Evolutionary conservation across 2,329 filamentous ascomycete genomes (phyloP), one percentile per base, ranked within the genome.

Genomic region (Penicillium crustosum): DNA sequence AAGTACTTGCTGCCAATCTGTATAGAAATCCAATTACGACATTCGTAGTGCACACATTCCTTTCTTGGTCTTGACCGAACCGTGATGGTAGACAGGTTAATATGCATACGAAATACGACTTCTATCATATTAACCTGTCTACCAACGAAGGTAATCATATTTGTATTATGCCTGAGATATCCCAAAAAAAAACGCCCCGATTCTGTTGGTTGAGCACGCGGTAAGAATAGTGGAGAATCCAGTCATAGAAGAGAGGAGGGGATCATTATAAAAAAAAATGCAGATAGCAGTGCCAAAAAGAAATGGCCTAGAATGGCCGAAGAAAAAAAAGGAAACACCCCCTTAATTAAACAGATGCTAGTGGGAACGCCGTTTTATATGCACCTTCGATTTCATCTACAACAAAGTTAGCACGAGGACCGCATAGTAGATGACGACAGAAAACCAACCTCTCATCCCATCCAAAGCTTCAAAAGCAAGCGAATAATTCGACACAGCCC

Each of bases 301-400:
- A 33, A 33, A 41, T 25, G 17, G 10, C 36, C 33, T 33, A 36
- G 31, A 59, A 36, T 9, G 47, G 38, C 45, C 55, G 54, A 35
- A 52, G 49, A 57, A 61, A 51, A 27, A 42, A 55, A 49, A n/a
- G 47, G 45, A 21, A 53, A 17, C 19, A 53, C 38, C 69, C 15
- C 25, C 52, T 42, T 13, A 47, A 57, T 58, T 70, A 71, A 53
- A 60, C 42, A 48, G 50, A 54, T 45, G 48, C 36, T 9, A 36
- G 13, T 29, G 72, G 66, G 57, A 78, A 78, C 55, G 75, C 75
- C 53, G 74, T 75, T 39, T 75, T 68, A 63, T 73, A 77, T 68
- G 76, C 76, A 55, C 74, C 73, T 66, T 75, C 71, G 45, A 78
- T 77, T 66, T 77, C 75, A 60, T 78, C 76, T 77, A 58, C 0